Evolutionary conservation across 2,329 filamentous ascomycete species (phyloP).

Genomic region (Venturiaceae sp.): DNA sequence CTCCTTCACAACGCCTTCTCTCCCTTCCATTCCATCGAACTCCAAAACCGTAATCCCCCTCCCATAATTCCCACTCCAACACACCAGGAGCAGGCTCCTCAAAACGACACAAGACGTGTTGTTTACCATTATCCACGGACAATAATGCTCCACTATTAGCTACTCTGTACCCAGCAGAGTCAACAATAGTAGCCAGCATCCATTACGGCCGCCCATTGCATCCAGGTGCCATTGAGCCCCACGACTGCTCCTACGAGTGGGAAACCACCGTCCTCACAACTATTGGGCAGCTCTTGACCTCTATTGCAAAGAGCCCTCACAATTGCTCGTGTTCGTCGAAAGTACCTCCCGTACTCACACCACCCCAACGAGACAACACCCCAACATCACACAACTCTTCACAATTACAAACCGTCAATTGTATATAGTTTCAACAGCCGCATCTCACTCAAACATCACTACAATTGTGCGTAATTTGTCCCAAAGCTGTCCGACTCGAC

Average conservation of each 20-base stretch:
- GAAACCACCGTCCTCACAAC: not conserved
- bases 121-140: not conserved
- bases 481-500: too few relatives aligned
- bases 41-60: not conserved
- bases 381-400: not conserved
- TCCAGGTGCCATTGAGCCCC: not conserved
- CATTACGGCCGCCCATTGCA: not conserved
- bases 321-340: too few relatives aligned
- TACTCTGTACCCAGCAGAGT: not conserved
- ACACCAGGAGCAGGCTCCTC: not conserved
- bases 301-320: not conserved
- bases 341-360: not conserved
- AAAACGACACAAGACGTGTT: not conserved
- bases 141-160: not conserved
- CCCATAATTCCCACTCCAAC: not conserved
- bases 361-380: not conserved
- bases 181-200: not conserved
- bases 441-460: too few relatives aligned
- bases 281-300: not conserved
- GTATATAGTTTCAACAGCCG: not conserved
- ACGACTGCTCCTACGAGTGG: not conserved
- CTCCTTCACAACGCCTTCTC: not conserved
- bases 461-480: not conserved
- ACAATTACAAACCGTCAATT: not conserved
- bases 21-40: not conserved